Percentiles rank a stretch among this genome's conserved stretches.
Conservation (phyloP, 768 basidiomycete genomes). For the Naganishia antarctica region DNA sequence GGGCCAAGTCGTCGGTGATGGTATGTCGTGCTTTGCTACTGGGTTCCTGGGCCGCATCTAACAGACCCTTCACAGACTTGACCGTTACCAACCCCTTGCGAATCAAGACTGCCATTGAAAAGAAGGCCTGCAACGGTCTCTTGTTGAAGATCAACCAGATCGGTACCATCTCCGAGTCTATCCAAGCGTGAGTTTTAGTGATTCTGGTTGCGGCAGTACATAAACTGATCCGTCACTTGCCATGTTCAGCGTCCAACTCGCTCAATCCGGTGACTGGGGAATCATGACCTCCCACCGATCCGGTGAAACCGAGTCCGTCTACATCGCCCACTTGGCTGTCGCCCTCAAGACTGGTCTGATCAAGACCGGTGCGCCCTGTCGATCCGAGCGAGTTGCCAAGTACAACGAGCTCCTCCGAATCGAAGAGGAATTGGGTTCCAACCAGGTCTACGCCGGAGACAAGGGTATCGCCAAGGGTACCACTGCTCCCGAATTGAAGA, state of each 20-base stretch:
- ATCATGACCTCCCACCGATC: slow-evolving; percentile 99
- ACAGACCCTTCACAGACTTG: slow-evolving; percentile 57
- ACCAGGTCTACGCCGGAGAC: slow-evolving; percentile 67
- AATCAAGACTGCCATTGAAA: slow-evolving; percentile 98
- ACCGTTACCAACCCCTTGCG: slow-evolving; percentile 95
- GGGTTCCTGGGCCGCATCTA: slow-evolving; percentile 19
- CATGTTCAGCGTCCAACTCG: slow-evolving; percentile 74
- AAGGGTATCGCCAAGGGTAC: slow-evolving; percentile 74
- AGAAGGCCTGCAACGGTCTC: slow-evolving; percentile 98
- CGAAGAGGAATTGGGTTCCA: slow-evolving; percentile 61
- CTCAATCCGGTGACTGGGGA: slow-evolving; percentile 95
- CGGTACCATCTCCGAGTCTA: slow-evolving; percentile 96
- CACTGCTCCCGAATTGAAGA: slow-evolving; percentile 61
- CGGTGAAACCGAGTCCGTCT: slow-evolving; percentile 95
- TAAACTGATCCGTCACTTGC: slow-evolving; percentile 12
- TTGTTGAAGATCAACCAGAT: slow-evolving; percentile 99
- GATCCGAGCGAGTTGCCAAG: slow-evolving; percentile 76
- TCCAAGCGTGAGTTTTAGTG: slow-evolving; percentile 74
- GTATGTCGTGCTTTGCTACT: neutral
- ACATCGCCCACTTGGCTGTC: slow-evolving; percentile 92
- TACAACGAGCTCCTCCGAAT: slow-evolving; percentile 80
- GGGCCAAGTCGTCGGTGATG: slow-evolving; percentile 69
- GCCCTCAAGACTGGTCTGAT: slow-evolving; percentile 69
- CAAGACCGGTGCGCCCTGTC: slow-evolving; percentile 96
- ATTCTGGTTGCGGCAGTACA: neutral